Conservation (phyloP, 2,329 filamentous ascomycete species). For the Penicillium sp. region DNA sequence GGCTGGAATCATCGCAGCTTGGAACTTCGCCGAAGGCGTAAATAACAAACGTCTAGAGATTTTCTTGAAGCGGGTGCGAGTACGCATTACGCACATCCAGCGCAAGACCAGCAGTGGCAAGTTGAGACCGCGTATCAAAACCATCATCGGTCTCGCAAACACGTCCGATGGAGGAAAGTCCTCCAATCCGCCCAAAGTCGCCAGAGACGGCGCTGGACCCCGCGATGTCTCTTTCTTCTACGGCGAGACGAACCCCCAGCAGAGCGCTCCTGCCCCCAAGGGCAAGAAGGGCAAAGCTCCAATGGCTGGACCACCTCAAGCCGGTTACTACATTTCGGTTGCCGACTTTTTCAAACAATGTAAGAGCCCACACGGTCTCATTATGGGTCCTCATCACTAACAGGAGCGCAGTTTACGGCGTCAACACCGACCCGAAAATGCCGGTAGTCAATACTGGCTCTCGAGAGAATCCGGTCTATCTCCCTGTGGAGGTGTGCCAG, state of each 20-base stretch:
- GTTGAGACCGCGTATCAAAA: constrained; percentile 38
- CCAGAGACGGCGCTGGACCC: constrained; percentile 43
- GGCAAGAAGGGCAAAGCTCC: constrained; percentile 28
- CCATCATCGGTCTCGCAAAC: constrained; percentile 44
- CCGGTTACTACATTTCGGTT: constrained; percentile 47
- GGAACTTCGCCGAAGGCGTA: constrained; percentile 19
- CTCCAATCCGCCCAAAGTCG: constrained; percentile 35
- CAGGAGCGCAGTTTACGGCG: constrained; percentile 32
- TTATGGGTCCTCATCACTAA: no score
- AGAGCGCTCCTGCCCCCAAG: constrained; percentile 10
- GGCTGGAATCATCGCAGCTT: constrained; percentile 31
- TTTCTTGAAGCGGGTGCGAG: constrained; percentile 40
- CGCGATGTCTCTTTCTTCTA: constrained; percentile 53
- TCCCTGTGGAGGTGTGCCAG: constrained; percentile 61
- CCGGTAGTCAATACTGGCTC: constrained; percentile 65
- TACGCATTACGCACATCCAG: constrained; percentile 39
- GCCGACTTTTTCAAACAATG: constrained; percentile 46
- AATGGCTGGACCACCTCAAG: constrained; percentile 28
- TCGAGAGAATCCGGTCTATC: constrained; percentile 52
- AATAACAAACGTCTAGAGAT: constrained; percentile 21
- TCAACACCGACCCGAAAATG: constrained; percentile 37
- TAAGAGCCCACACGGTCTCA: constrained; percentile 24
- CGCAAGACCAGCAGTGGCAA: constrained; percentile 34
- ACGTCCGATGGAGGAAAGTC: constrained; percentile 32
- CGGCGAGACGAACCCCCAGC: constrained; percentile 21